Percentiles rank a stretch among this genome's conserved stretches.
Evolutionary conservation across 345 rosid species (phyloP).

Genomic region (Euclidium syriacum): DNA sequence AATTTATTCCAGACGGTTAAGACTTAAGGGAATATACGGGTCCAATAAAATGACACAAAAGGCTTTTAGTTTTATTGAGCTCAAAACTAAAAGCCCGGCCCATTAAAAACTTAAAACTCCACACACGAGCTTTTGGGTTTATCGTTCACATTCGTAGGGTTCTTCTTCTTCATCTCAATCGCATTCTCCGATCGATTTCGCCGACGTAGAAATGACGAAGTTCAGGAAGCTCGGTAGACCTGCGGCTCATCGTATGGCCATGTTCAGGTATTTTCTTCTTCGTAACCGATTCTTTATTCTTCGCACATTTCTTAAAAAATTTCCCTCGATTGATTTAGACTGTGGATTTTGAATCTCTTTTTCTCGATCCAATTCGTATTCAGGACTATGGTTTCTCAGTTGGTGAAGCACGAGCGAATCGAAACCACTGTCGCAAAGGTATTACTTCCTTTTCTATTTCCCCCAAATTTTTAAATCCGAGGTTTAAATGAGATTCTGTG

Average conservation of each 20-base stretch:
- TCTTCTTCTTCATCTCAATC: background rate
- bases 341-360: background rate
- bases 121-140: conserved; percentile 10
- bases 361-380: background rate
- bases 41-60: background rate
- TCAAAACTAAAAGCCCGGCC: background rate
- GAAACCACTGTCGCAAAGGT: conserved; percentile 94
- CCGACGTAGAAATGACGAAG: conserved; percentile 50
- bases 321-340: background rate
- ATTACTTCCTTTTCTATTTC: background rate
- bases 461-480: background rate
- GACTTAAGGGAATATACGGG: background rate
- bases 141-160: background rate
- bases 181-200: background rate
- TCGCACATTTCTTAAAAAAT: conserved; percentile 1
- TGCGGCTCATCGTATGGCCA: conserved; percentile 76
- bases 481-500: conserved; percentile 18
- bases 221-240: conserved; percentile 81
- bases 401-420: conserved; percentile 90
- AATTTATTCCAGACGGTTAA: too few species aligned
- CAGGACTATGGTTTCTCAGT: conserved; percentile 94
- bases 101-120: background rate
- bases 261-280: conserved; percentile 61
- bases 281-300: background rate
- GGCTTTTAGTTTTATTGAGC: background rate